Base-by-base conservation (phyloP, 1,139 yeast genomes). In the Debaryomyces subglobosus region DNA sequence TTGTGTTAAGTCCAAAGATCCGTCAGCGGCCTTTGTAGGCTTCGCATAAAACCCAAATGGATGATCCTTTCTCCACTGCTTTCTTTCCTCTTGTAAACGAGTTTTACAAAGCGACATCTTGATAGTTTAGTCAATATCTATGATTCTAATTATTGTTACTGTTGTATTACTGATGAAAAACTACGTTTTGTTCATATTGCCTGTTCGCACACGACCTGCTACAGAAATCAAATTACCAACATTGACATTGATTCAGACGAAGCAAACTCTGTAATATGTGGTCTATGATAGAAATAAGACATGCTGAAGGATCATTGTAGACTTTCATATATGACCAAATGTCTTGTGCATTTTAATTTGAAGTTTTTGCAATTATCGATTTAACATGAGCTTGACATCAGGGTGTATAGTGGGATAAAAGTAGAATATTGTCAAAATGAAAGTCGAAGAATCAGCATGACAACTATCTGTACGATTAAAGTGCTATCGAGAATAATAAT, bases 31-130 rank as follows among this genome's bases (percentile, higher is more conserved):
- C 64, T 89, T 92, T 38, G 74, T 67, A 5, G 99, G 99, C 62
- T 89, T 90, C 35, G 99, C 99, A 59, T 73, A 91, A 68, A 94
- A 94, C 3, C 99, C 99, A 68, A 91, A 94, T 0, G 99, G 99
- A 66, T 95, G 99, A 65, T 92, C 97, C 67, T 91, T 94, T 59
- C 99, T 84, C 99, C 99, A 94, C 66, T 88, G 92, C 69, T 92
- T 94, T 65, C 98, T 77, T 67, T 89, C 96, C 65, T 88, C 95
- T 64, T 89, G 96, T 49, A 90, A 77, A 57, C 97, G 79, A 53
- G 84, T 90, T 56, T 86, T 77, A 63, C 95, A 86, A 54, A 90
- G 78, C 23, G 81, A 75, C 79, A 67, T 65, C 18, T 29, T 35
- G 13, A 42, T 38, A 27, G 20, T 33, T 20, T 13, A 25, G 30